Percentiles rank a stretch among this genome's conserved stretches.
Evolutionary conservation across 2,329 filamentous ascomycete species (phyloP).

Genomic region (Cladosporium sp.): DNA sequence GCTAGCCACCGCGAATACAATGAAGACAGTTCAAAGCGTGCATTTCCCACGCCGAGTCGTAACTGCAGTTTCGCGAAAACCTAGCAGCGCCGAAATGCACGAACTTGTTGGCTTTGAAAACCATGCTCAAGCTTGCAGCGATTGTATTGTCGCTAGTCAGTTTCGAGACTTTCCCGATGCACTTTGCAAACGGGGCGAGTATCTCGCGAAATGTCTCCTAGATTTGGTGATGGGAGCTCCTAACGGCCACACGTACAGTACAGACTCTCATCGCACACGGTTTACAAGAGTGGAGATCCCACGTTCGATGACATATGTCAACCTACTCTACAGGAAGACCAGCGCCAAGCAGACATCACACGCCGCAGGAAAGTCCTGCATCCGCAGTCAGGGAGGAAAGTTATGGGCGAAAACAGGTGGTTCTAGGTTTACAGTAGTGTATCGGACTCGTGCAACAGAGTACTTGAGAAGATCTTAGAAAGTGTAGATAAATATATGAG

Average conservation of each 20-base stretch:
- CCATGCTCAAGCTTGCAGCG: not conserved
- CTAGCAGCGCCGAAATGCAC: not conserved
- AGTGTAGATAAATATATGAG: too few relatives aligned
- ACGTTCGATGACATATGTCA: not conserved
- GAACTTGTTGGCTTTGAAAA: not conserved
- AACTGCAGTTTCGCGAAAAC: not conserved
- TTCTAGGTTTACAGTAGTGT: not conserved
- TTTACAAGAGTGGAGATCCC: not conserved
- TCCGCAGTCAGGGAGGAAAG: not conserved
- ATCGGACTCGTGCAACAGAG: not conserved
- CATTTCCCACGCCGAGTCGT: not conserved
- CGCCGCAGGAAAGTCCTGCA: not conserved
- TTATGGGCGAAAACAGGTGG: not conserved
- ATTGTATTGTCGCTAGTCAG: not conserved
- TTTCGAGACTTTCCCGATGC: not conserved
- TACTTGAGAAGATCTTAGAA: too few relatives aligned
- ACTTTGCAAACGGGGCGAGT: not conserved
- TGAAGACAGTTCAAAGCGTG: conserved; percentile 4
- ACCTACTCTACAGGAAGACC: not conserved
- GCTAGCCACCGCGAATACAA: not conserved
- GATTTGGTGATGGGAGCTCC: not conserved
- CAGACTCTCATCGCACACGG: not conserved
- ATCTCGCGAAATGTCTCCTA: not conserved
- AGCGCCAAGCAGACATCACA: not conserved
- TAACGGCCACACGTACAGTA: not conserved